Evolutionary conservation across 768 basidiomycete genomes (phyloP), one percentile per base, ranked within the genome.

Genomic region (Boletus subcaerulescens): DNA sequence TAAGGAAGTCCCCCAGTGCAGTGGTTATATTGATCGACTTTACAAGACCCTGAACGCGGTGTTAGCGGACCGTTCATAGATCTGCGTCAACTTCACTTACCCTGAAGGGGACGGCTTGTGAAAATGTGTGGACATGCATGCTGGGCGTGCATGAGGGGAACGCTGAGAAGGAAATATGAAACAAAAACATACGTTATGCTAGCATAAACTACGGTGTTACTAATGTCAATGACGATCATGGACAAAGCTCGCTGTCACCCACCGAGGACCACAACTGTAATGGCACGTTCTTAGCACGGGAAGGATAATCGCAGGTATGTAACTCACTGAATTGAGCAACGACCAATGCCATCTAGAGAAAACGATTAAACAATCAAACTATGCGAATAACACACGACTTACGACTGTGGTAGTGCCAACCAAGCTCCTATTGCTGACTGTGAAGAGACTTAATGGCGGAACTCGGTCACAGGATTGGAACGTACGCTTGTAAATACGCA

Each of bases 21-120:
- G 80, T 75, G 4, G 79, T 64, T 1, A 73, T 80, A 57, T 84
- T 84, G 59, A 84, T 76, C 3, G 80, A 68, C 44, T 78, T 78
- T 0, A 81, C 77, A 38, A 83, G 64, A 5, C 72, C 9, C 66
- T 67, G 49, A n/a, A 35, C 12, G 11, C 8, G 5, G 24, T 7
- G 18, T 58, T 22, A 50, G 53, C 11, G 13, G 31, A 32, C n/a
- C 3, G 18, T 41, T 22, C 39, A 18, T 18, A 15, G 24, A 13
- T 18, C 13, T 1, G 12, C 35, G 31, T n/a, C 20, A 2, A 10
- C 7, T 17, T 45, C 17, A 40, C 52, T 52, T 40, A 61, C 81
- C 73, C 82, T 83, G 22, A 85, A 65, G 49, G 66, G 8, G 9
- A 5, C 26, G 26, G 9, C 26, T 9, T 82, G 69, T 11, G 15